Conservation (phyloP, 2,329 filamentous ascomycete genomes). For the Sarocladium brachiariae region DNA sequence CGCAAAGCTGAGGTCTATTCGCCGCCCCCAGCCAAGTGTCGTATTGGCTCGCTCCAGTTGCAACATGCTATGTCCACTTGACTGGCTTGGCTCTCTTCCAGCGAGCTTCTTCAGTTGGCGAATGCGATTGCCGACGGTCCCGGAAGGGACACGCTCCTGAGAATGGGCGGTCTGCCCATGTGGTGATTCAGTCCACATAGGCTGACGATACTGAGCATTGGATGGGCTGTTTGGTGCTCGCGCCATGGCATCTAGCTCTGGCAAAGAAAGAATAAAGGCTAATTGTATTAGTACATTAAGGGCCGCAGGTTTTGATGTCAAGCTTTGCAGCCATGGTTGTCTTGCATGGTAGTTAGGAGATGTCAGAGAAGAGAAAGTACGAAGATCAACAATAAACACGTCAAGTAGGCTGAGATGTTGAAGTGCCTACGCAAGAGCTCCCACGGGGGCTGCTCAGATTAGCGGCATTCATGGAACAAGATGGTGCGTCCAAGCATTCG, state of each 20-base stretch:
- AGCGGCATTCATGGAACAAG: no score
- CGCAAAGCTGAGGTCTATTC: constrained; percentile 18
- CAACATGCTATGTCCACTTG: constrained; percentile 10
- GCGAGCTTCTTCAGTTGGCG: constrained; percentile 20
- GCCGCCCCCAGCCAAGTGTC: constrained; percentile 22
- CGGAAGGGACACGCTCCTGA: constrained; percentile 17
- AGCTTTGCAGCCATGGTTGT: no score
- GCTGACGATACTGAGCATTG: not conserved
- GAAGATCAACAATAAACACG: no score
- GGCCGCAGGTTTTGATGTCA: no score
- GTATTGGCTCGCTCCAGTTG: constrained; percentile 19
- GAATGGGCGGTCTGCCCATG: constrained; percentile 11
- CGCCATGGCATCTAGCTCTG: not conserved
- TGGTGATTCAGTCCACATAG: not conserved
- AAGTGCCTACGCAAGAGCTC: no score
- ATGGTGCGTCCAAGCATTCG: no score
- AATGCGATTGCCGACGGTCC: constrained; percentile 23
- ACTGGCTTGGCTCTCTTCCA: constrained; percentile 14
- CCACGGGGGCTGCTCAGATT: no score
- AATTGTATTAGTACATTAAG: no score
- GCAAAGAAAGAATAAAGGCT: not conserved
- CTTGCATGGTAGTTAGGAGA: no score
- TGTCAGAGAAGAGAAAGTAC: no score
- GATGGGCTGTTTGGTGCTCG: not conserved
- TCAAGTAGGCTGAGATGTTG: no score